Percentiles rank a stretch among this genome's conserved stretches.
phyloP scores from a whole-genome alignment of 805 yeast genomes.

The Wickerhamiella nectarea region DNA sequence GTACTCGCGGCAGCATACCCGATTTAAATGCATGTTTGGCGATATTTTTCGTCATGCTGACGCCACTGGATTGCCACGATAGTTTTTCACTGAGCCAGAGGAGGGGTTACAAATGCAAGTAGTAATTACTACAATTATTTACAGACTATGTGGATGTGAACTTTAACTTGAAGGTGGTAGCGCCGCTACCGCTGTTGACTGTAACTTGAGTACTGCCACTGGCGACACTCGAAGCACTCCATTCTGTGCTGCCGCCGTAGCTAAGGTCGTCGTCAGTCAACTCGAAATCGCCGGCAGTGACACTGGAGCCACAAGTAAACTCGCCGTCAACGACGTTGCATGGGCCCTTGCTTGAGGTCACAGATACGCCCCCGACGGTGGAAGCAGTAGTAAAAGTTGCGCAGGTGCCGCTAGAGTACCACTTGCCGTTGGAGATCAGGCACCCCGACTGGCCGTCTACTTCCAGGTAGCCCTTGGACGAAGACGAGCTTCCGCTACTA shows the following conservation, averaged over 20 bases:
- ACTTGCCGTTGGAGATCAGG: constrained; percentile 70
- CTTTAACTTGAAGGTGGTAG: constrained; percentile 28
- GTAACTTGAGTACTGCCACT: constrained; percentile 35
- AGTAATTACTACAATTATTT: too few relatives aligned
- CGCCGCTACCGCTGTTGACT: constrained; percentile 35
- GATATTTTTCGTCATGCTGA: constrained; percentile 34
- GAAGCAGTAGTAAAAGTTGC: constrained; percentile 53
- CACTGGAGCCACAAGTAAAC: constrained; percentile 26
- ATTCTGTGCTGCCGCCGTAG: constrained; percentile 46
- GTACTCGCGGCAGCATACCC: constrained; percentile 68
- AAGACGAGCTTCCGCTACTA: constrained; percentile 78
- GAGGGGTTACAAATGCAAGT: background rate
- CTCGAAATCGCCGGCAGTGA: constrained; percentile 43
- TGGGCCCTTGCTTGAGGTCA: constrained; percentile 58
- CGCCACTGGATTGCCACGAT: constrained; percentile 6
- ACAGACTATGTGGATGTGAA: constrained; percentile 17
- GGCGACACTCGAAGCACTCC: constrained; percentile 44
- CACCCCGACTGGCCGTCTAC: constrained; percentile 51
- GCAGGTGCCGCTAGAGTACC: constrained; percentile 72
- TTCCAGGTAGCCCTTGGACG: constrained; percentile 35
- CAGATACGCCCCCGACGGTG: constrained; percentile 57
- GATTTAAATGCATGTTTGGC: constrained; percentile 45
- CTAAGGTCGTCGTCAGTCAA: constrained; percentile 35
- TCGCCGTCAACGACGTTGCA: constrained; percentile 36
- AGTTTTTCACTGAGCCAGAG: background rate